These are phyloP conservation scores for Tulasnella sp. DNA, from an alignment of 768 basidiomycete genomes.

Conservation along the genomic window DNA sequence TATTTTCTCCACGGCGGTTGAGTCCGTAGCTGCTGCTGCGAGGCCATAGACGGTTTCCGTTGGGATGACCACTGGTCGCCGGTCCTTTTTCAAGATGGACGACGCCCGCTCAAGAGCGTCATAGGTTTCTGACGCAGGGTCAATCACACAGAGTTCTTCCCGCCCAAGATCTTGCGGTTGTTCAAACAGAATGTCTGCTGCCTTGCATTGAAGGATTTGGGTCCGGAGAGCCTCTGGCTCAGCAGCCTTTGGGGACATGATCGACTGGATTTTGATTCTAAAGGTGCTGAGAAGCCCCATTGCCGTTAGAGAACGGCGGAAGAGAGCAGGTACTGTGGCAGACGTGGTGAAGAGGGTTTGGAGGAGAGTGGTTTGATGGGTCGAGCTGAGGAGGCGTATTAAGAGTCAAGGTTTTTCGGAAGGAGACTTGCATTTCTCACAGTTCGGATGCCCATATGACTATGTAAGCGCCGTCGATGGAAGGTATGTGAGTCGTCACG, in stretches of 20 bases:
- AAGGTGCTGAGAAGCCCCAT: neutral
- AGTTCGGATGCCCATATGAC: neutral
- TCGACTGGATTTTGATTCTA: neutral
- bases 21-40: constrained; percentile 73
- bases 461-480: neutral
- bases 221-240: neutral
- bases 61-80: constrained; percentile 74
- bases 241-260: neutral
- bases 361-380: neutral
- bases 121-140: constrained; percentile 48
- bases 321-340: neutral
- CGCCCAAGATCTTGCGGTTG: neutral
- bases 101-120: constrained; percentile 15
- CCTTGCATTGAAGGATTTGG: neutral
- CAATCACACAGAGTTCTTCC: constrained; percentile 20
- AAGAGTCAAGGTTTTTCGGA: constrained; percentile 10
- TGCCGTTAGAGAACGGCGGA: neutral
- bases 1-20: constrained; percentile 53
- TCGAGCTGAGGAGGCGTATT: neutral
- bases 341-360: neutral
- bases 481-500: neutral
- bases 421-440: neutral
- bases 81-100: constrained; percentile 47
- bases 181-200: constrained; percentile 5
- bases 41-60: constrained; percentile 99